phyloP scores from a whole-genome alignment of 345 rosid genomes.

The Acer yangbiense region DNA sequence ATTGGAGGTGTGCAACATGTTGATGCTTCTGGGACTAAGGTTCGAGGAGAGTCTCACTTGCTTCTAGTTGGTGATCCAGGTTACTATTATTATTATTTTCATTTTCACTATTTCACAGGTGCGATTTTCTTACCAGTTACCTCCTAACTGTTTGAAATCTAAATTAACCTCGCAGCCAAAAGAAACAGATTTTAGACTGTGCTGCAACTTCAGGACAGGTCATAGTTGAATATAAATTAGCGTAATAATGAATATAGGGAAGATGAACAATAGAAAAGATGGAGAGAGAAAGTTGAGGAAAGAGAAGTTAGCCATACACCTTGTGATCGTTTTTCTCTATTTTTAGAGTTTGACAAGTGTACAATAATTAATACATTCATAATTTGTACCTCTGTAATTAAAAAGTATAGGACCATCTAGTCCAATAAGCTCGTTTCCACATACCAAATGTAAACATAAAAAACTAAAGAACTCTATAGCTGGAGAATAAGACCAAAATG shows the following conservation, averaged over 20 bases:
- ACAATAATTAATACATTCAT: too few relatives aligned
- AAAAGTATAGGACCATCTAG: too few relatives aligned
- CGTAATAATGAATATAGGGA: background rate
- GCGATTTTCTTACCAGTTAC: background rate
- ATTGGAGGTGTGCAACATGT: constrained; percentile 97
- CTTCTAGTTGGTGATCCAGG: constrained; percentile 99
- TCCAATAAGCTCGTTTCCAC: too few relatives aligned
- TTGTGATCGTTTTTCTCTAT: too few relatives aligned
- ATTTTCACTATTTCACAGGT: background rate
- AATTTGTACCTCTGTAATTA: too few relatives aligned
- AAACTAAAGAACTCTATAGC: too few relatives aligned
- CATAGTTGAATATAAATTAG: background rate
- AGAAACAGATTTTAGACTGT: background rate
- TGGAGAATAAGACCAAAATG: too few relatives aligned
- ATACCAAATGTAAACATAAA: too few relatives aligned
- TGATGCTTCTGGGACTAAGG: constrained; percentile 93
- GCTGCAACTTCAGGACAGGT: background rate
- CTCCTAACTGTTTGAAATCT: background rate
- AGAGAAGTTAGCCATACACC: background rate
- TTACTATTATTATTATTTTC: background rate
- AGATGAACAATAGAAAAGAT: background rate
- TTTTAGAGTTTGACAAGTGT: too few relatives aligned
- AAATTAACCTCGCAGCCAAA: background rate
- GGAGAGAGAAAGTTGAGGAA: background rate
- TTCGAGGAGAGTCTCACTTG: constrained; percentile 95